Percentiles rank a stretch among this genome's conserved stretches.
Evolutionary conservation across 352 stramenopile genomes (phyloP).

Genomic region (Globisporangium paddicum): DNA sequence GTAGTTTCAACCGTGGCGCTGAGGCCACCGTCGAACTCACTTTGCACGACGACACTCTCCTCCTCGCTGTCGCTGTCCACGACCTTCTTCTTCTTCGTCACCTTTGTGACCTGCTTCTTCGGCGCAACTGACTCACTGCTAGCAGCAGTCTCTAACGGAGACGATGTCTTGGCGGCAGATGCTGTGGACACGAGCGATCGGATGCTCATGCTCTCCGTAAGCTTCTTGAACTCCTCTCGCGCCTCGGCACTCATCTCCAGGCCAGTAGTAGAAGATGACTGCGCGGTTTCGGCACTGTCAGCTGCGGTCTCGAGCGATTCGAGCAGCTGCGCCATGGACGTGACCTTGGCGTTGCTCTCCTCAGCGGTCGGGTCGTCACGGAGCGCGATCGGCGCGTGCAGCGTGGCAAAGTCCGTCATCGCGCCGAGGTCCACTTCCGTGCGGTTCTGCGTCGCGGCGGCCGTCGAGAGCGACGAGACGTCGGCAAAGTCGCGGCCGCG

Average conservation of each 20-base stretch:
- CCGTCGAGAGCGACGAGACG: constrained; percentile 35
- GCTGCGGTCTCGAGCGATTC: constrained; percentile 67
- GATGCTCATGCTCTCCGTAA: constrained; percentile 37
- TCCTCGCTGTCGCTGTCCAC: constrained; percentile 62
- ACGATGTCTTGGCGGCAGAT: not conserved
- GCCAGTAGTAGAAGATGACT: not conserved
- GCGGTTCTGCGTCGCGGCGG: constrained; percentile 24
- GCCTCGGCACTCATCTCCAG: constrained; percentile 32
- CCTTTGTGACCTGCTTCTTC: constrained; percentile 5
- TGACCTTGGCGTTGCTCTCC: constrained; percentile 46
- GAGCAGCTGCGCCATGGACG: constrained; percentile 70
- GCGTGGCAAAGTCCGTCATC: constrained; percentile 75
- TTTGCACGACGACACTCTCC: constrained; percentile 65
- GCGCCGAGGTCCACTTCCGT: constrained; percentile 66
- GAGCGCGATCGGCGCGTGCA: constrained; percentile 74
- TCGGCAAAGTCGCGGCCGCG: constrained; percentile 69
- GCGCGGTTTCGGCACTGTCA: constrained; percentile 15
- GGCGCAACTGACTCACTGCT: not conserved
- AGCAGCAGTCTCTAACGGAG: not conserved
- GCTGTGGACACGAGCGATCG: constrained; percentile 7
- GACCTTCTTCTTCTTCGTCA: constrained; percentile 15
- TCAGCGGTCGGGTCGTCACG: constrained; percentile 53
- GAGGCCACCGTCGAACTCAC: constrained; percentile 44
- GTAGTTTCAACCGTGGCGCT: constrained; percentile 5
- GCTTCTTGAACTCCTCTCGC: constrained; percentile 54